phyloP scores from a whole-genome alignment of 2,329 filamentous ascomycete genomes.

The Aureobasidium melanogenum region DNA sequence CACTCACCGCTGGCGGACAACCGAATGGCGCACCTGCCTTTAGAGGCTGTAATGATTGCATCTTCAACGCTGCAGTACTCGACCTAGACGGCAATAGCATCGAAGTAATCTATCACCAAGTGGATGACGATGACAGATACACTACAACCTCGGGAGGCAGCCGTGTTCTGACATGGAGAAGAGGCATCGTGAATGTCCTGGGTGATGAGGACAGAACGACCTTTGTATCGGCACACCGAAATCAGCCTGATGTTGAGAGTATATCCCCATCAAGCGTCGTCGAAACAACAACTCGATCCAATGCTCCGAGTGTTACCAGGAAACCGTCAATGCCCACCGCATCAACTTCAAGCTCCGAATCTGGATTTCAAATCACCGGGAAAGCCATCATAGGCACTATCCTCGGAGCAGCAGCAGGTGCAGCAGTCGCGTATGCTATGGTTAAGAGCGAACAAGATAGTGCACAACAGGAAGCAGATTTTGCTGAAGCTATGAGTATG shows the following conservation, averaged over 20 bases:
- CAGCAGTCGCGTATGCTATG: slow-evolving; percentile 67
- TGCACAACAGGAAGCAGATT: slow-evolving; percentile 35
- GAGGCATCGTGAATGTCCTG: slow-evolving; percentile 19
- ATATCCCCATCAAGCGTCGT: not conserved
- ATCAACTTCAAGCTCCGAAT: not conserved
- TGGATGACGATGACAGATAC: slow-evolving; percentile 26
- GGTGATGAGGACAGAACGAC: slow-evolving; percentile 21
- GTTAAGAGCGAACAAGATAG: slow-evolving; percentile 49
- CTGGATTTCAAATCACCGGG: slow-evolving; percentile 11
- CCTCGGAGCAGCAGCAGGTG: slow-evolving; percentile 69
- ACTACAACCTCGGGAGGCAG: slow-evolving; percentile 22
- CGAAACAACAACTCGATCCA: not conserved
- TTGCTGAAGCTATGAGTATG: slow-evolving; percentile 20
- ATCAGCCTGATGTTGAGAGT: not conserved
- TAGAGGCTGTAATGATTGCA: slow-evolving; percentile 44
- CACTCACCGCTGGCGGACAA: slow-evolving; percentile 55
- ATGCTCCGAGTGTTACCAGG: not conserved
- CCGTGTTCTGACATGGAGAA: slow-evolving; percentile 39
- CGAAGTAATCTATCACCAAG: slow-evolving; percentile 59
- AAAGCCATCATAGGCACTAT: slow-evolving; percentile 54
- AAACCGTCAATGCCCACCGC: not conserved
- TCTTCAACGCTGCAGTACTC: slow-evolving; percentile 56
- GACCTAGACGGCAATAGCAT: slow-evolving; percentile 81
- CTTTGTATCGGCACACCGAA: not conserved
- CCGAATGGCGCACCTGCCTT: slow-evolving; percentile 48